Evolutionary conservation across 768 basidiomycete genomes (phyloP), one percentile per base, ranked within the genome.

Genomic region (Strobilomyces confusus): DNA sequence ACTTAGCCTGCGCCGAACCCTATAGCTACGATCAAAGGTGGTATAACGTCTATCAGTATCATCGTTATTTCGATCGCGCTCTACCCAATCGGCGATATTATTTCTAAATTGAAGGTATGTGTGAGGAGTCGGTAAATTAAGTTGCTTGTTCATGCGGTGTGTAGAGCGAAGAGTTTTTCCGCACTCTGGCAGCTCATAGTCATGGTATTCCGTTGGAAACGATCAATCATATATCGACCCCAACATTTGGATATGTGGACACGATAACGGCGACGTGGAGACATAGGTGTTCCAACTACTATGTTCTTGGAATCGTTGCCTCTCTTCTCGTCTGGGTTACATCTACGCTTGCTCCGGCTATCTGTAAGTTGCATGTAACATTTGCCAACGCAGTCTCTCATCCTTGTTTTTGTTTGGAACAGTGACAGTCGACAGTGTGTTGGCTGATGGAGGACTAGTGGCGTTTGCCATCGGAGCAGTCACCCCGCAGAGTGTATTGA

Each of bases 151-250:
- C 29, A 22, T 9, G 23, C 3, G 5, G 22, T 23, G 3, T 30
- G 19, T 34, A 66, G 64, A 62, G 63, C 25, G 65, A 66, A 52
- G 65, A 66, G 36, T 69, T 70, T n/a, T 69, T 69, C 42, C 62
- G 67, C 12, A 43, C 23, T 11, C 32, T 69, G 9, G 41, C 56
- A 17, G 48, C 48, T 4, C 59, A 40, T 1, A 45, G 17, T 9
- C 34, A 56, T 1, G 67, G 69, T 29, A 52, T 69, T 26, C 69
- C 59, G 5, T 37, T 69, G 43, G 55, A 58, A 23, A 56, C 54
- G 1, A 32, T 69, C 41, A 63, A 69, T 32, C 23, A 48, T 23
- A 59, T 64, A 14, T 68, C 66, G 12, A 59, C 22, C 29, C 62
- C 64, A 4, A 48, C 67, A 2, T 68, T 62, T 22, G 64, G 66